Conservation (phyloP, 2,329 filamentous ascomycete species). For the Bipolaris bicolor region DNA sequence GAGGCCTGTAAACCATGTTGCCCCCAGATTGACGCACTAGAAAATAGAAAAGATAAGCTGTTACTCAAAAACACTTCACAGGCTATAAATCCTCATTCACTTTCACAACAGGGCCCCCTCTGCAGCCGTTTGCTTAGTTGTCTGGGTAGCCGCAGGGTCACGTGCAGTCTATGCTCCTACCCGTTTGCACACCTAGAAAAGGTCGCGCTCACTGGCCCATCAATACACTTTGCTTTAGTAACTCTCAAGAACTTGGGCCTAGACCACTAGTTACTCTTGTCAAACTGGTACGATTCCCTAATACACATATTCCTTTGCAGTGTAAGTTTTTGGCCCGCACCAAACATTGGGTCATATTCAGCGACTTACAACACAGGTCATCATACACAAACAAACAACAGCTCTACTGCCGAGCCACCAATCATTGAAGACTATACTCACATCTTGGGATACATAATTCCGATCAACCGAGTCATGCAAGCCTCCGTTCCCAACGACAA, state of each 20-base stretch:
- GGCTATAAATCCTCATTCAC: not conserved
- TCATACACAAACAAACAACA: not conserved
- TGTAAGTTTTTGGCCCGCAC: no score
- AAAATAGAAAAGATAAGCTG: not conserved
- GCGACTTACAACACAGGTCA: not conserved
- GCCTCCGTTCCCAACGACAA: not conserved
- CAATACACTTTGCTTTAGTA: not conserved
- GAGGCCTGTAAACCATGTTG: no score
- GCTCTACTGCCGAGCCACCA: not conserved
- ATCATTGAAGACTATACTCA: not conserved
- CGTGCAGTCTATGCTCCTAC: not conserved
- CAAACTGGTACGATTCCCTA: not conserved
- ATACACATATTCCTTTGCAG: no score
- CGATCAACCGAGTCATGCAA: not conserved
- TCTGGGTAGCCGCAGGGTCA: not conserved
- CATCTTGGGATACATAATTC: not conserved
- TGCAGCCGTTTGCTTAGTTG: not conserved
- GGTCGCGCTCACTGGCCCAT: not conserved
- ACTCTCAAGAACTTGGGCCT: not conserved
- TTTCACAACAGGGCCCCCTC: not conserved
- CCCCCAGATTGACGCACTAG: not conserved
- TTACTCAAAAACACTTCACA: not conserved
- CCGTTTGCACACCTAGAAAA: slow-evolving; percentile 5
- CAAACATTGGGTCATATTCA: no score
- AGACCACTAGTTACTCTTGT: not conserved